Percentiles rank a stretch among this genome's conserved stretches.
phyloP scores from a whole-genome alignment of 257 asterid species.

The Plantago elongata region DNA sequence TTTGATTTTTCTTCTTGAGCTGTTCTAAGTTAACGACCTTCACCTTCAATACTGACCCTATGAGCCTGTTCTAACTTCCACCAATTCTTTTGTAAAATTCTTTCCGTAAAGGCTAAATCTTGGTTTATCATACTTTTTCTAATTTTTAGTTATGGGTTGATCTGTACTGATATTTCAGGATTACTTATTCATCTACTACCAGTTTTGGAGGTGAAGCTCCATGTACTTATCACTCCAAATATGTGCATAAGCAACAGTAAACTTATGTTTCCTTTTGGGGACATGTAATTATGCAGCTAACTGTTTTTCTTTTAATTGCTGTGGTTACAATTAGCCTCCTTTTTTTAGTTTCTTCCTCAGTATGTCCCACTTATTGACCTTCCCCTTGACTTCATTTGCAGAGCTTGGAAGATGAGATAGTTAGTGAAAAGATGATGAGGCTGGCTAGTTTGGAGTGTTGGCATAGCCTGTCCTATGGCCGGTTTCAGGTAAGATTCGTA shows the following conservation, averaged over 20 bases:
- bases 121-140: slow-evolving; percentile 1
- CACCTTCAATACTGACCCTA: not conserved
- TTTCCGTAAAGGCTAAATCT: not conserved
- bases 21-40: not conserved
- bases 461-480: slow-evolving; percentile 91
- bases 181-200: too few relatives aligned
- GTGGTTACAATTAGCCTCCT: slow-evolving; percentile 14
- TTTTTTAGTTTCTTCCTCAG: slow-evolving; percentile 2
- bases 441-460: slow-evolving; percentile 89
- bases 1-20: slow-evolving; percentile 9
- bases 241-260: slow-evolving; percentile 8
- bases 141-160: not conserved
- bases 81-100: not conserved
- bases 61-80: not conserved
- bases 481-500: slow-evolving; percentile 65
- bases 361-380: too few relatives aligned
- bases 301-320: slow-evolving; percentile 14
- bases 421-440: slow-evolving; percentile 80
- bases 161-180: not conserved
- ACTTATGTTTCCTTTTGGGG: not conserved
- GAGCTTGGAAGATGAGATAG: slow-evolving; percentile 97
- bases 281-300: slow-evolving; percentile 9
- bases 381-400: slow-evolving; percentile 24
- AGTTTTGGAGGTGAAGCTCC: not conserved
- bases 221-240: slow-evolving; percentile 5